phyloP scores from a whole-genome alignment of 2,329 filamentous ascomycete species.

The Botryotinia narcissicola region DNA sequence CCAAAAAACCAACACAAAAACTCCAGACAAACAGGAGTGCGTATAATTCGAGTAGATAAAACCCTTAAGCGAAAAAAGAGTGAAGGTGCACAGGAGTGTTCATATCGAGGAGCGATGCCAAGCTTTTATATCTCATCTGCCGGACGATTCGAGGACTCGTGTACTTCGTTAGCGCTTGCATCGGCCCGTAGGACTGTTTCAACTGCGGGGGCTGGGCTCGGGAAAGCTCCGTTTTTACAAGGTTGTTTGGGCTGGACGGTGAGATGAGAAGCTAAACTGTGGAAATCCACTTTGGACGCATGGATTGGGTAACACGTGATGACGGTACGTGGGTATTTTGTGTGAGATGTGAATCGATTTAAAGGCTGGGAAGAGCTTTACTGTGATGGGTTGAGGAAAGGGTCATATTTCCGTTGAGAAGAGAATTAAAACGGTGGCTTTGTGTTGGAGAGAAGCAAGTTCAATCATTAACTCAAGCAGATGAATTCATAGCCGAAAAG shows the following conservation, averaged over 20 bases:
- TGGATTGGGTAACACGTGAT: background rate
- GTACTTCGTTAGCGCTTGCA: background rate
- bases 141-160: background rate
- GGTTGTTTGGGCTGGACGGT: background rate
- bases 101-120: background rate
- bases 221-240: background rate
- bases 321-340: background rate
- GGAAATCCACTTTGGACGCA: background rate
- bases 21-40: background rate
- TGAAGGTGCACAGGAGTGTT: background rate
- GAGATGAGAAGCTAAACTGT: conserved; percentile 1
- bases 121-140: conserved; percentile 3
- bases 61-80: background rate
- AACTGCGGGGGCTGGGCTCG: background rate
- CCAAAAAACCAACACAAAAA: background rate
- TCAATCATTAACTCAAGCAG: background rate
- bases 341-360: background rate
- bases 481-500: background rate
- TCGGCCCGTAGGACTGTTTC: background rate
- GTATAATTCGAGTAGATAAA: background rate
- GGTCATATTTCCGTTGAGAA: background rate
- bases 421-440: background rate
- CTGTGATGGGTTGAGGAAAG: background rate
- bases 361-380: background rate
- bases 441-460: background rate